phyloP scores from a whole-genome alignment of 2,329 filamentous ascomycete genomes.

The Achaetomium macrosporum region DNA sequence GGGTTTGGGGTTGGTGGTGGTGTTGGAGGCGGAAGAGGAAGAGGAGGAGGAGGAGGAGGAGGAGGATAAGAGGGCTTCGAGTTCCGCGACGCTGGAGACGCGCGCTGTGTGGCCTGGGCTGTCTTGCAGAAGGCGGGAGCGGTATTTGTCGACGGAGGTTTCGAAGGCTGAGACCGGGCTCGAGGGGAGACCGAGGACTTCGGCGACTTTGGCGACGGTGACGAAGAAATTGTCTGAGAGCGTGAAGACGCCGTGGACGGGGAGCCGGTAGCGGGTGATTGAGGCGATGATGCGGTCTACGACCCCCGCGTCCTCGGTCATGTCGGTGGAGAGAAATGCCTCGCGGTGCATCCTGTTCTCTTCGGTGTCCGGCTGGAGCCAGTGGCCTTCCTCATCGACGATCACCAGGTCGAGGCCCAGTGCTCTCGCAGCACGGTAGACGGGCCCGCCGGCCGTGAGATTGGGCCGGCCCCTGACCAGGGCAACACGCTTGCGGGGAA shows the following conservation, averaged over 20 bases:
- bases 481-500: slow-evolving; percentile 17
- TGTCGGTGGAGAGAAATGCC: slow-evolving; percentile 23
- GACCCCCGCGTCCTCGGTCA: slow-evolving; percentile 22
- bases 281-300: slow-evolving; percentile 20
- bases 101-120: slow-evolving; percentile 19
- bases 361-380: slow-evolving; percentile 21
- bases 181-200: slow-evolving; percentile 15
- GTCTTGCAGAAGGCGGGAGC: slow-evolving; percentile 23
- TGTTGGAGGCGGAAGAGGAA: slow-evolving; percentile 2
- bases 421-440: slow-evolving; percentile 20
- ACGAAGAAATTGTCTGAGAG: slow-evolving; percentile 26
- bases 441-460: slow-evolving; percentile 19
- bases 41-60: slow-evolving; percentile 5
- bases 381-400: slow-evolving; percentile 23
- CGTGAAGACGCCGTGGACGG: slow-evolving; percentile 24
- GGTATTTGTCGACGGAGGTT: slow-evolving; percentile 24
- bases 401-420: slow-evolving; percentile 23
- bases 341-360: slow-evolving; percentile 21
- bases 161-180: slow-evolving; percentile 22
- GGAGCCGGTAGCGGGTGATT: slow-evolving; percentile 17
- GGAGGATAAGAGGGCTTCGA: slow-evolving; percentile 12
- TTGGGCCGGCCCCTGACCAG: slow-evolving; percentile 23
- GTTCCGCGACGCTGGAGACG: slow-evolving; percentile 17
- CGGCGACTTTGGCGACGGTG: slow-evolving; percentile 18
- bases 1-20: background rate